A percentile compares a stretch with the other conserved stretches of the same genome.
Evolutionary conservation across 345 rosid genomes (phyloP).

Genomic region (Raphanus sativus): DNA sequence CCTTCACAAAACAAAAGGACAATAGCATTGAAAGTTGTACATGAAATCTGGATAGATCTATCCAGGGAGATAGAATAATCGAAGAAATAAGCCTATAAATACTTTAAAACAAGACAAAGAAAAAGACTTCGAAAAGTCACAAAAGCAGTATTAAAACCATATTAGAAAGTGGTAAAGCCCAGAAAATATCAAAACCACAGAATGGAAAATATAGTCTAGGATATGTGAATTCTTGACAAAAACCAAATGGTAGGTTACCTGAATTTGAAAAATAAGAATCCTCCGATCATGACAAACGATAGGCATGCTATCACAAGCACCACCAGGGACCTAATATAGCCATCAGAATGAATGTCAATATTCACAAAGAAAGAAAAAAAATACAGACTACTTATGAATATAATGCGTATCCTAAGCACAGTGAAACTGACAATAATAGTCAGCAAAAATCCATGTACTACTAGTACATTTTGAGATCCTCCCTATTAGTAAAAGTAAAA

Average conservation of each 20-base stretch:
- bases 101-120: not conserved
- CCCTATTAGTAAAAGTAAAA: not conserved
- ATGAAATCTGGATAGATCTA: not conserved
- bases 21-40: not conserved
- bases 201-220: not conserved
- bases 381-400: not conserved
- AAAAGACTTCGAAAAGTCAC: not conserved
- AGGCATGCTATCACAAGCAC: slow-evolving; percentile 75
- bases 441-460: not conserved
- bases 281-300: slow-evolving; percentile 85
- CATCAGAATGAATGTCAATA: slow-evolving; percentile 16
- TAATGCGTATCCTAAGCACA: slow-evolving; percentile 9
- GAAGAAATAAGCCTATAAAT: not conserved
- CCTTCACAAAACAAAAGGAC: slow-evolving; percentile 47
- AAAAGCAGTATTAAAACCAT: not conserved
- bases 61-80: not conserved
- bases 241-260: slow-evolving; percentile 50
- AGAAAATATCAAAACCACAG: not conserved
- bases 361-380: not conserved
- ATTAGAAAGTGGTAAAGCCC: not conserved
- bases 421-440: not conserved
- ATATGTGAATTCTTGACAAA: not conserved
- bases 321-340: slow-evolving; percentile 65
- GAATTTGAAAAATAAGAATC: slow-evolving; percentile 70
- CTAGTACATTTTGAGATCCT: not conserved